Evolutionary conservation across 139 green algal species (phyloP).

Genomic region (Diplosphaera chodatii): DNA sequence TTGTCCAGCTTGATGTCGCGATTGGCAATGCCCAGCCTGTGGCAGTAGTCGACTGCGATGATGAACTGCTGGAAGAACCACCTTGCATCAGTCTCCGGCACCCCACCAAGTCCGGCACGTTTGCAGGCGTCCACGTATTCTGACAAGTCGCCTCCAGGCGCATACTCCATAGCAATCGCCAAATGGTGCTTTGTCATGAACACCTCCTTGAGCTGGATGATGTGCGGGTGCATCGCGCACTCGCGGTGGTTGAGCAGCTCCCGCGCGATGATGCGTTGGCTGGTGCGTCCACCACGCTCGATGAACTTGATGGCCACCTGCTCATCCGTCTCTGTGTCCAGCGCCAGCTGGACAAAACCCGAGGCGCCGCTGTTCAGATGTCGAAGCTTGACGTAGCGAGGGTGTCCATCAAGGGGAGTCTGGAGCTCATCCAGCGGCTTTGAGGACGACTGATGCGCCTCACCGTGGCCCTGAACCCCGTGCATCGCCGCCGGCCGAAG

Average conservation of each 20-base stretch:
- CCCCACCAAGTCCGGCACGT: conserved; percentile 3
- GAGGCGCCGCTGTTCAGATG: not conserved
- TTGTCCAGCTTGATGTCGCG: conserved; percentile 80
- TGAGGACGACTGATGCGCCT: too few relatives aligned
- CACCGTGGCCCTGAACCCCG: too few relatives aligned
- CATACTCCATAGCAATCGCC: conserved; percentile 90
- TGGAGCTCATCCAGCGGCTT: too few relatives aligned
- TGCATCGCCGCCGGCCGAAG: too few relatives aligned
- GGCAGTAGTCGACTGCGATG: conserved; percentile 35
- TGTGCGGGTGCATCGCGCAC: conserved; percentile 85
- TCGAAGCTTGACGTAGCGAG: too few relatives aligned
- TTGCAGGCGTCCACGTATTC: conserved; percentile 74
- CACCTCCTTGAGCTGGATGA: conserved; percentile 82
- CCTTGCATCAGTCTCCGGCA: conserved; percentile 59
- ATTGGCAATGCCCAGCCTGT: conserved; percentile 39
- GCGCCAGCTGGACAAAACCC: conserved; percentile 1
- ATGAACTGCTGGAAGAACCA: conserved; percentile 99
- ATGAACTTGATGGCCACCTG: conserved; percentile 73
- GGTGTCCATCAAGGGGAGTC: too few relatives aligned
- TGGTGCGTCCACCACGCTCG: conserved; percentile 48
- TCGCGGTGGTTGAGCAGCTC: conserved; percentile 93
- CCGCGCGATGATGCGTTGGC: conserved; percentile 54
- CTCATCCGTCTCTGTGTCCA: conserved; percentile 1
- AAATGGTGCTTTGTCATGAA: conserved; percentile 77
- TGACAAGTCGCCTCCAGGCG: conserved; percentile 82